phyloP scores from a whole-genome alignment of 2,329 filamentous ascomycete genomes.

The Epichloe bromicola region DNA sequence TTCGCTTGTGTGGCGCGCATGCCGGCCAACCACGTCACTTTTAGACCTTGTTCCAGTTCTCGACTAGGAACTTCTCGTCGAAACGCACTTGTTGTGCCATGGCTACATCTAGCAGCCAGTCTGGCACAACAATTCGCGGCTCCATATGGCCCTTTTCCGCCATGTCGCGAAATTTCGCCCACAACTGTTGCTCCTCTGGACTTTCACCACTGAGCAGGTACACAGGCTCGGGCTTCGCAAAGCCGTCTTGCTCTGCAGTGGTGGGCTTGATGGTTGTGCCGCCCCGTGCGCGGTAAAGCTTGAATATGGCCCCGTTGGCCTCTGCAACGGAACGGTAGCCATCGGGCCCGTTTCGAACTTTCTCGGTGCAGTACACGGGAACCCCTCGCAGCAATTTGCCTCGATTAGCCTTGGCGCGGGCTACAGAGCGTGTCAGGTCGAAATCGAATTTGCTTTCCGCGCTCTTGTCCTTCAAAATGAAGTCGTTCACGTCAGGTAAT shows the following conservation, averaged over 20 bases:
- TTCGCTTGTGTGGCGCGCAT: slow-evolving; percentile 5
- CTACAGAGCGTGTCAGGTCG: slow-evolving; percentile 52
- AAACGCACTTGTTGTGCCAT: slow-evolving; percentile 76
- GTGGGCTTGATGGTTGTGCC: slow-evolving; percentile 54
- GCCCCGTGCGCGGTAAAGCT: slow-evolving; percentile 61
- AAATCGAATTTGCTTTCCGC: slow-evolving; percentile 62
- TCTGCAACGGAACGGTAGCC: slow-evolving; percentile 78
- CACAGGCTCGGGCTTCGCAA: slow-evolving; percentile 53
- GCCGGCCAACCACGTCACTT: slow-evolving; percentile 5
- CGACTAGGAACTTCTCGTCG: slow-evolving; percentile 46
- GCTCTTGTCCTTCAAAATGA: slow-evolving; percentile 55
- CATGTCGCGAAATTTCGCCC: slow-evolving; percentile 69
- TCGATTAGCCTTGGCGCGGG: slow-evolving; percentile 61
- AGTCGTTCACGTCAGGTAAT: slow-evolving; percentile 51
- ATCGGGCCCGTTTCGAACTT: slow-evolving; percentile 67
- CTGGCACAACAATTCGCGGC: slow-evolving; percentile 66
- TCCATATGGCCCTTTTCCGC: slow-evolving; percentile 66
- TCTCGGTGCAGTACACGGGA: slow-evolving; percentile 72
- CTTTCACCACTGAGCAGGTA: slow-evolving; percentile 67
- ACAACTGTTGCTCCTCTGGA: slow-evolving; percentile 57
- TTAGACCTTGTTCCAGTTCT: slow-evolving; percentile 26
- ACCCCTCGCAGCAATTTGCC: slow-evolving; percentile 63
- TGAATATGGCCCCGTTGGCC: slow-evolving; percentile 77
- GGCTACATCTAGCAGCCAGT: slow-evolving; percentile 83
- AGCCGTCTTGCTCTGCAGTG: slow-evolving; percentile 49